A percentile compares a stretch with the other conserved stretches of the same genome.
These are phyloP conservation scores for Bacidia gigantensis DNA, from an alignment of 495 filamentous ascomycete genomes.

Conservation along the genomic window DNA sequence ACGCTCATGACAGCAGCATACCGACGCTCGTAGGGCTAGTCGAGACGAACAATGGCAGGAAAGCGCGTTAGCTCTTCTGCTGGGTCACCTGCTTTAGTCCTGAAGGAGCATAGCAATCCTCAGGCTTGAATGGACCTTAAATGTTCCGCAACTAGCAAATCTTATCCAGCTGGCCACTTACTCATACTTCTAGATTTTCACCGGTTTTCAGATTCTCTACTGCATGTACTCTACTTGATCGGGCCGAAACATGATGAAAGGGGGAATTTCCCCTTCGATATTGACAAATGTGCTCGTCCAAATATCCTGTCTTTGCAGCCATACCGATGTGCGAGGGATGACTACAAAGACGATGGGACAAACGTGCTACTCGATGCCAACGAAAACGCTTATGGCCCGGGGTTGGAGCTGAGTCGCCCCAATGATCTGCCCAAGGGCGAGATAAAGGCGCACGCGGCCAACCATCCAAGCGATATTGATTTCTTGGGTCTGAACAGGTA, in stretches of 20 bases:
- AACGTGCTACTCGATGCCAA: constrained; percentile 96
- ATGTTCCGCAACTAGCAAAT: not conserved
- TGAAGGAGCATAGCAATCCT: not conserved
- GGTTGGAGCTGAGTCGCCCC: constrained; percentile 35
- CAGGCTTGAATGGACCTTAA: not conserved
- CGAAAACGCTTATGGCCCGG: constrained; percentile 89
- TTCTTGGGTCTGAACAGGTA: constrained; percentile 78
- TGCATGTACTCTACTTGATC: too few relatives aligned
- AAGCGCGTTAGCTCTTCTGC: not conserved
- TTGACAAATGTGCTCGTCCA: constrained; percentile 65
- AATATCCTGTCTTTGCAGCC: constrained; percentile 75
- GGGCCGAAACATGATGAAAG: too few relatives aligned
- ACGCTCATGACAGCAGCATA: too few relatives aligned
- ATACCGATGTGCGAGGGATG: constrained; percentile 76
- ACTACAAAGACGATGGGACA: constrained; percentile 97
- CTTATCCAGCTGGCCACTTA: not conserved
- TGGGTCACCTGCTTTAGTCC: not conserved
- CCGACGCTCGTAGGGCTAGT: too few relatives aligned
- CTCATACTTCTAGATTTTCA: not conserved
- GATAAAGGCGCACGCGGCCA: not conserved
- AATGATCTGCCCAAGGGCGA: constrained; percentile 16
- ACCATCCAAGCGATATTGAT: constrained; percentile 36
- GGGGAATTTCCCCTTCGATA: constrained; percentile 57
- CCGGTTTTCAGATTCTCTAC: too few relatives aligned
- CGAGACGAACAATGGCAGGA: not conserved